Percentiles rank a stretch among this genome's conserved stretches.
These are phyloP conservation scores for Cladosporium cucumerinum DNA, from an alignment of 2,329 filamentous ascomycete genomes.

Conservation along the genomic window DNA sequence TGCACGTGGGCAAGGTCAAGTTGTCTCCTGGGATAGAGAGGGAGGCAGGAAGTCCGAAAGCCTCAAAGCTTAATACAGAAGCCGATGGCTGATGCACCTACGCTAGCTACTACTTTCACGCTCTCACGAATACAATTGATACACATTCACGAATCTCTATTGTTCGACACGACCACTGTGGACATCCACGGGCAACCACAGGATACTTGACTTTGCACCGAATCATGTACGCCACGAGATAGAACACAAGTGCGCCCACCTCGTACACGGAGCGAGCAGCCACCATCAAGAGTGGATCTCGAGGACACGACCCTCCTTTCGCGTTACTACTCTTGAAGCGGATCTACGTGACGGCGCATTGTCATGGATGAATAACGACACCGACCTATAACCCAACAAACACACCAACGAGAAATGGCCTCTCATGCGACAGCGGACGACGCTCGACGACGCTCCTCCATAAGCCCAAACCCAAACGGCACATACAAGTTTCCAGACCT, in stretches of 20 bases:
- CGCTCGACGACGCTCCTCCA: slow-evolving; percentile 29
- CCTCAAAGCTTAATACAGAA: slow-evolving; percentile 8
- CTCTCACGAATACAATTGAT: not conserved
- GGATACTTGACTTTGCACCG: not conserved
- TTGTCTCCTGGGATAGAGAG: not conserved
- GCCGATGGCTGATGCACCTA: not conserved
- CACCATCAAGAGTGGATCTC: not conserved
- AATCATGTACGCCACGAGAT: slow-evolving; percentile 10
- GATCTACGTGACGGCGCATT: not conserved
- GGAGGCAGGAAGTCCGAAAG: slow-evolving; percentile 13
- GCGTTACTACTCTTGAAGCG: not conserved
- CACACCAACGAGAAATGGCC: slow-evolving; percentile 22
- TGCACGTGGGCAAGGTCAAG: slow-evolving; percentile 4
- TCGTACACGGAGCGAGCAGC: slow-evolving; percentile 3
- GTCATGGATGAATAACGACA: not conserved
- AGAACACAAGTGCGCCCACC: slow-evolving; percentile 11
- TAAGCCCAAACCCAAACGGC: slow-evolving; percentile 21
- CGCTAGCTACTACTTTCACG: not conserved
- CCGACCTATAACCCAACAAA: not conserved
- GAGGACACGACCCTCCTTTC: slow-evolving; percentile 13
- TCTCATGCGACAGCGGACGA: slow-evolving; percentile 26
- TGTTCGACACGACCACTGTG: not conserved
- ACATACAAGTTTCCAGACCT: slow-evolving; percentile 24
- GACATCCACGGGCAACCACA: not conserved
- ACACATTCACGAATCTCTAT: too few species aligned